Conservation (phyloP, 192 early-diverging fungal species). For the Helicostylum pulchrum region DNA sequence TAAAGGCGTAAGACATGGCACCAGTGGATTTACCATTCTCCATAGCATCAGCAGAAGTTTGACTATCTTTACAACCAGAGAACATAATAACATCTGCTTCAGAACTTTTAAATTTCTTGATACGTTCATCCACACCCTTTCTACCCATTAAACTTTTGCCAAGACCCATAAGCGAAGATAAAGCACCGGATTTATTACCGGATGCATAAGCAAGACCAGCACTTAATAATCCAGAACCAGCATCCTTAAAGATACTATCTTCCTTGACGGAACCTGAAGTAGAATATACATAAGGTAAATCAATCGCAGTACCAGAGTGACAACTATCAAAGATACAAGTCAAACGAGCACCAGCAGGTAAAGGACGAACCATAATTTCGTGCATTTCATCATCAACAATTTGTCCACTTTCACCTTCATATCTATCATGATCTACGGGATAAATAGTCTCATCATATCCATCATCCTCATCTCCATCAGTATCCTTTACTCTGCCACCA, state of each 20-base stretch:
- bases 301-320: constrained; percentile 77
- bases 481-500: constrained; percentile 56
- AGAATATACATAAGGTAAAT: constrained; percentile 76
- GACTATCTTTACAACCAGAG: constrained; percentile 76
- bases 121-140: constrained; percentile 23
- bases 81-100: constrained; percentile 76
- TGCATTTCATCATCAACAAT: constrained; percentile 80
- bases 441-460: constrained; percentile 77
- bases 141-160: constrained; percentile 44
- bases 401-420: constrained; percentile 53
- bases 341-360: constrained; percentile 61
- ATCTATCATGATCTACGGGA: constrained; percentile 51
- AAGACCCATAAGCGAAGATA: constrained; percentile 39
- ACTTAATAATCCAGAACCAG: constrained; percentile 39
- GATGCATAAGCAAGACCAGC: constrained; percentile 50
- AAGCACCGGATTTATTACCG: constrained; percentile 42
- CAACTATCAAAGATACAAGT: constrained; percentile 86
- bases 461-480: constrained; percentile 71
- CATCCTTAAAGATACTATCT: constrained; percentile 42
- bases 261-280: constrained; percentile 59
- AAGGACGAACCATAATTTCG: constrained; percentile 65
- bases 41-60: constrained; percentile 75
- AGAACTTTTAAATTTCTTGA: constrained; percentile 39
- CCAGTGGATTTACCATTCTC: constrained; percentile 60
- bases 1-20: constrained; percentile 75